These are phyloP conservation scores for Torrubiellomyces zombiae DNA, from an alignment of 2,329 filamentous ascomycete genomes.

Conservation along the genomic window DNA sequence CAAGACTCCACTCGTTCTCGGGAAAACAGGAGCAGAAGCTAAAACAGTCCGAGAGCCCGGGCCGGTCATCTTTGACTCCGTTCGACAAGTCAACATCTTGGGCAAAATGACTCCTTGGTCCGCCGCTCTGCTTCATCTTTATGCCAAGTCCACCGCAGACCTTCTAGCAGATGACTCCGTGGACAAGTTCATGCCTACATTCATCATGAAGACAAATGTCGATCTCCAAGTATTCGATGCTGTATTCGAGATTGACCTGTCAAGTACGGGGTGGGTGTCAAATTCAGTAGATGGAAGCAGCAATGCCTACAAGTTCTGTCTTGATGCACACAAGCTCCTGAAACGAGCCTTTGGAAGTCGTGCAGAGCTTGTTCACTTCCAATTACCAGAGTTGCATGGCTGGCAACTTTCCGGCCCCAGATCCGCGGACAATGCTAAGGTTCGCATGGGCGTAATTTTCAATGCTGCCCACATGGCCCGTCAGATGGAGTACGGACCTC, in stretches of 20 bases:
- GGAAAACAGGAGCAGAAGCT: conserved; percentile 12
- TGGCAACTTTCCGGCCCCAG: conserved; percentile 13
- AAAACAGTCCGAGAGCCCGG: conserved; percentile 25
- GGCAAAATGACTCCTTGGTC: conserved; percentile 88
- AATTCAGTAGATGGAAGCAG: conserved; percentile 24
- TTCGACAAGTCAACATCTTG: conserved; percentile 60
- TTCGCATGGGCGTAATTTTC: conserved; percentile 54
- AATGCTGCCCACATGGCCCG: conserved; percentile 57
- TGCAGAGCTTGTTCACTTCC: conserved; percentile 48
- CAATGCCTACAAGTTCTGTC: conserved; percentile 26
- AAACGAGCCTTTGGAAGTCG: conserved; percentile 60
- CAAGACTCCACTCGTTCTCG: conserved; percentile 44
- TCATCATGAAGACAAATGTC: conserved; percentile 48
- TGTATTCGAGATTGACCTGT: conserved; percentile 19
- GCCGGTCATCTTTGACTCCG: conserved; percentile 66
- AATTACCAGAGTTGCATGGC: conserved; percentile 16
- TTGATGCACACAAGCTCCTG: conserved; percentile 47
- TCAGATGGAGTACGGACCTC: conserved; percentile 73
- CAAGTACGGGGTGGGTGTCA: conserved; percentile 12
- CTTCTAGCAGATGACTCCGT: conserved; percentile 57
- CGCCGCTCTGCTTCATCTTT: conserved; percentile 52
- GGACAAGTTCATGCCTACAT: conserved; percentile 72
- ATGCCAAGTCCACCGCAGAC: conserved; percentile 57
- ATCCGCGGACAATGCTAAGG: conserved; percentile 12
- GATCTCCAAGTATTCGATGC: conserved; percentile 39